Evolutionary conservation across 148 eudicot species (phyloP).

Genomic region (Gaultheria prostrata): DNA sequence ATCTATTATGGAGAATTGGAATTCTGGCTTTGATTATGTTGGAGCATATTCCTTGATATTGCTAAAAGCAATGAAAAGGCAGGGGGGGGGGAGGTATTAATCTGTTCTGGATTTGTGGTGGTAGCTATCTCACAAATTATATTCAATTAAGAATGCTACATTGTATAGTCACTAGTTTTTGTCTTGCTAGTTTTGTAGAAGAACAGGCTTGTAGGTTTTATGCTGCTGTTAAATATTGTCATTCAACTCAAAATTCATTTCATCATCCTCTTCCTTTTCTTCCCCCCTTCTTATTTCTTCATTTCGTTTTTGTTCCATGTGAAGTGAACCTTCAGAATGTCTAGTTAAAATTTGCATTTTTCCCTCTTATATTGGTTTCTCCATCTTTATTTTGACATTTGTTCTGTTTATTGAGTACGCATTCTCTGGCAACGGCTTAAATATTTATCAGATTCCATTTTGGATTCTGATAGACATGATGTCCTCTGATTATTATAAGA

Average conservation of each 20-base stretch:
- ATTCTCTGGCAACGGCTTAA: neutral
- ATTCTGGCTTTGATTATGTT: neutral
- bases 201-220: neutral
- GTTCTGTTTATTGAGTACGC: neutral
- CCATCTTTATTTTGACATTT: neutral
- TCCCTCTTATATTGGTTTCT: neutral
- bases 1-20: neutral
- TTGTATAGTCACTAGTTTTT: neutral
- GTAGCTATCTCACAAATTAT: too few species aligned
- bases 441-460: neutral
- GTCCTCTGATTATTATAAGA: neutral
- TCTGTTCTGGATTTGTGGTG: neutral
- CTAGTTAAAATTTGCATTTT: neutral
- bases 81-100: neutral
- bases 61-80: neutral
- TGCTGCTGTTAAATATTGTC: neutral
- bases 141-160: neutral
- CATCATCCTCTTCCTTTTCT: neutral
- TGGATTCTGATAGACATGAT: conserved; percentile 8
- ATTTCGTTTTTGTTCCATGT: neutral
- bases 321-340: neutral
- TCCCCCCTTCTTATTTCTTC: neutral
- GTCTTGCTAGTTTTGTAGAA: neutral
- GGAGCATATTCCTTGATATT: neutral
- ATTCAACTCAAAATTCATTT: neutral